Evolutionary conservation across 2,329 filamentous ascomycete genomes (phyloP), one percentile per base, ranked within the genome.

Genomic region (Helotiales sp.): DNA sequence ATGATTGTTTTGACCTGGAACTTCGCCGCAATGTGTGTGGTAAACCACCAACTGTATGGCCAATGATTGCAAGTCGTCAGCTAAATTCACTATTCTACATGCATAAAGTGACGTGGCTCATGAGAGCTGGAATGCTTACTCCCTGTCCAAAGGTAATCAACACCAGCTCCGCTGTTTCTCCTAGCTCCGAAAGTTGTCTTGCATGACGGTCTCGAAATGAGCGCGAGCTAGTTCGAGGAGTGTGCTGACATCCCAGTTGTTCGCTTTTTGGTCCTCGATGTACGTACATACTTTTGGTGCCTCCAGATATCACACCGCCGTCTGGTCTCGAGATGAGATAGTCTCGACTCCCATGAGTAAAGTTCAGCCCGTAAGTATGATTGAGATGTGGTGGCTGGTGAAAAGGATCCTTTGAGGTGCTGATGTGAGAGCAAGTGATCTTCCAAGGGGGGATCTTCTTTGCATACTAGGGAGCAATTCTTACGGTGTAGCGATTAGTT

Each of bases 401-500:
- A 68, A 0, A 15, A 0, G 43, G 55, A 20, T 66, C 70, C 6
- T 74, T 69, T 2, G 77, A 74, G 2, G 69, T 70, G 17, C 60
- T 66, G 8, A 79, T 78, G 8, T 69, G 74, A 52, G 75, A 77
- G 63, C 73, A 76, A 5, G 76, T 77, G 0, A 87, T 89, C 47
- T 88, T 83, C 2, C 85, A 83, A 0, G 89, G 89, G 7, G 89
- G 82, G 65, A 92, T 90, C 13, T 85, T 83, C 66, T 85, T 81
- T 6, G 80, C 77, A 74, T 90, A 91, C 63, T 83, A 75, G 0
- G 88, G 87, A 0, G 89, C 79, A 7, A 92, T 75, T 15, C 85
- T 82, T 1, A 87, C 84, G 0, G 88, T 90, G 75, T 91, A 92
- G 13, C 81, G 89, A 71, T 92, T 92, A 1, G 87, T 91, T 10